phyloP scores from a whole-genome alignment of 208 protist species.

The Balamuthia mandrillaris region DNA sequence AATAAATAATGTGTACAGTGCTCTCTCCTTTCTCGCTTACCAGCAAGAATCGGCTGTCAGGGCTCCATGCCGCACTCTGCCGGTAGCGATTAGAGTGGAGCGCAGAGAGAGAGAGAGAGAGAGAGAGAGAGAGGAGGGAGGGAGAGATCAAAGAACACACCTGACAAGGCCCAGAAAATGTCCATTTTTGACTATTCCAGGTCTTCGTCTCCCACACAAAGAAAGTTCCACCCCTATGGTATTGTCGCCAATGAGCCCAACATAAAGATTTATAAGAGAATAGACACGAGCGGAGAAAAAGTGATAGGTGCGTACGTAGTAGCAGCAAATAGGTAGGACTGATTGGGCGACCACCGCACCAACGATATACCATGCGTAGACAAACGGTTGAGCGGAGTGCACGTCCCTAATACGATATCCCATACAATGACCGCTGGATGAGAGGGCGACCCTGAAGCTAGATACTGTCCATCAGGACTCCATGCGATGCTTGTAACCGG shows the following conservation, averaged over 20 bases:
- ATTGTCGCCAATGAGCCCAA: not conserved
- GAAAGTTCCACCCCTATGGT: not conserved
- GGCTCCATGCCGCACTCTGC: not conserved
- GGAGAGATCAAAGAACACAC: not conserved
- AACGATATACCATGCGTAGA: not conserved
- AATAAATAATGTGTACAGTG: not conserved
- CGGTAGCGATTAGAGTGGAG: not conserved
- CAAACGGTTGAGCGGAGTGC: not conserved
- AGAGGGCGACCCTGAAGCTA: not conserved
- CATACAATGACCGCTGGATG: not conserved
- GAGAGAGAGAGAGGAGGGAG: not conserved
- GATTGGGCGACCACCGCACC: not conserved
- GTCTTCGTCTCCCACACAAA: not conserved
- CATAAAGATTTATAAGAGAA: not conserved
- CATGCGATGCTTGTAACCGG: not conserved
- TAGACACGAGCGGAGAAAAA: not conserved
- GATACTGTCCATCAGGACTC: slow-evolving; percentile 14
- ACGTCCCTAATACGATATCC: not conserved
- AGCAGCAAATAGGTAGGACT: not conserved
- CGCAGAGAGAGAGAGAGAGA: not conserved
- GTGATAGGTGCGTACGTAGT: not conserved
- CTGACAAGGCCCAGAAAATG: not conserved
- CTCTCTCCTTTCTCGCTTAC: not conserved
- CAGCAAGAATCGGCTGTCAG: not conserved
- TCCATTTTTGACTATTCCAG: not conserved